A percentile compares a stretch with the other conserved stretches of the same genome.
These are phyloP conservation scores for Monilinia aucupariae DNA, from an alignment of 2,329 filamentous ascomycete species.

Conservation along the genomic window DNA sequence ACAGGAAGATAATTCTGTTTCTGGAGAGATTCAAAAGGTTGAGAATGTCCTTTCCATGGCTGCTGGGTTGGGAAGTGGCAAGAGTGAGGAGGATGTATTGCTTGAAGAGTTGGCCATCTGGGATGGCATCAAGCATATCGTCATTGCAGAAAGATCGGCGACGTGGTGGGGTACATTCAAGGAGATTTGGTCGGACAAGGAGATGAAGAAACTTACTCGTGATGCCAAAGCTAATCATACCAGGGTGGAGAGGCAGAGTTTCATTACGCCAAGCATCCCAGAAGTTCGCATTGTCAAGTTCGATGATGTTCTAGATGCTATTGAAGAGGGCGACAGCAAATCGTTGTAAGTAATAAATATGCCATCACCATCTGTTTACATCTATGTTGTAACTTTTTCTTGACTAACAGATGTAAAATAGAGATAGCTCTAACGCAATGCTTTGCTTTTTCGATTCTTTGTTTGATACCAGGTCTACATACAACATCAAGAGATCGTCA, in stretches of 20 bases:
- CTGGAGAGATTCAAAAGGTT: background rate
- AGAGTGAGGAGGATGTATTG: slow-evolving; percentile 5
- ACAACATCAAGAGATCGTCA: background rate
- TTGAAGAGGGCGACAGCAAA: background rate
- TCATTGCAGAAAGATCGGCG: slow-evolving; percentile 1
- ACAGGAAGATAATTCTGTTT: background rate
- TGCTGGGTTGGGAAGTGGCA: background rate
- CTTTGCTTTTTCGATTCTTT: slow-evolving; percentile 7
- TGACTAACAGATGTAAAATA: background rate
- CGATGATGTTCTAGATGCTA: background rate
- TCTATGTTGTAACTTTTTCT: background rate
- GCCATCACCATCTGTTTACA: background rate
- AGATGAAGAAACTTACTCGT: background rate
- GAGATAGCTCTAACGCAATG: background rate
- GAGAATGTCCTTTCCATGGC: slow-evolving; percentile 7
- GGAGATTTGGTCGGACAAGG: slow-evolving; percentile 13
- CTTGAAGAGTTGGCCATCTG: background rate
- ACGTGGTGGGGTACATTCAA: slow-evolving; percentile 15
- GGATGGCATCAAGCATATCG: background rate
- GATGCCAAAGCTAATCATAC: background rate
- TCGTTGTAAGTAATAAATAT: background rate
- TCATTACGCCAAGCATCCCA: background rate
- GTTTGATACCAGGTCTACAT: slow-evolving; percentile 6
- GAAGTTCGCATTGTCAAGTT: slow-evolving; percentile 13
- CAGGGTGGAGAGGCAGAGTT: background rate